Base-by-base conservation (phyloP, 139 green algal genomes). In the Chlorella sp. region DNA sequence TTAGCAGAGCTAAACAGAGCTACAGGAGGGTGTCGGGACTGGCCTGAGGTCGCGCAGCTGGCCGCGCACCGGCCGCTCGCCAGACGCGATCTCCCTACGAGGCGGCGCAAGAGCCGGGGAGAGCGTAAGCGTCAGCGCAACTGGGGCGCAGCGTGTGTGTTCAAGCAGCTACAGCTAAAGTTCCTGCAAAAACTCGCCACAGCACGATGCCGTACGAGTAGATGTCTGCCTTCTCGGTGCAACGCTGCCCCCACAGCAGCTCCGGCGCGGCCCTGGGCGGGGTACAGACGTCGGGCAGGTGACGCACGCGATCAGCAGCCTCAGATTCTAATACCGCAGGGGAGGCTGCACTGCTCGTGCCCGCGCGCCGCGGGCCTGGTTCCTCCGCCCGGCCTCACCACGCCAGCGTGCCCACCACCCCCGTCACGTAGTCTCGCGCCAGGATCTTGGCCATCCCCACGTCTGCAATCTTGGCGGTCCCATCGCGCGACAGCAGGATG, bases 391-490 rank as follows among this genome's bases (percentile, higher is more conserved):
- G 15, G 1, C 11, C 77, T 31, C 61, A 76, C 78, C 80, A 85
- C 19, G 76, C 72, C 38, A 85, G 68, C 11, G 80, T 85, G 48
- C 56, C 59, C 17, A 84, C 61, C 50, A 78, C 66, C 0, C 55
- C 67, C 0, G 67, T 78, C 3, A 85, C 50, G 33, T 84, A 84
- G n/a, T 84, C 77, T 1, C 40, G 62, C 21, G 64, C 50, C 35
- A 87, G 45, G 27, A 87, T 70, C 19, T 76, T 76, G 4, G 82
- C 78, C 81, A 86, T 74, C 31, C 82, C 82, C 11, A 85, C 77
- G 33, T 87, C 82, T 2, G 64, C 73, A 45, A 84, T 79, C 35
- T 85, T 82, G 29, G 65, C 71, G n/a, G 56, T 77, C 12, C 72
- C 73, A 33, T 82, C 79, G 46, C 65, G 19, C 0, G 63, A 27